These are phyloP conservation scores for Populus nigra DNA, from an alignment of 345 rosid genomes.

Conservation along the genomic window DNA sequence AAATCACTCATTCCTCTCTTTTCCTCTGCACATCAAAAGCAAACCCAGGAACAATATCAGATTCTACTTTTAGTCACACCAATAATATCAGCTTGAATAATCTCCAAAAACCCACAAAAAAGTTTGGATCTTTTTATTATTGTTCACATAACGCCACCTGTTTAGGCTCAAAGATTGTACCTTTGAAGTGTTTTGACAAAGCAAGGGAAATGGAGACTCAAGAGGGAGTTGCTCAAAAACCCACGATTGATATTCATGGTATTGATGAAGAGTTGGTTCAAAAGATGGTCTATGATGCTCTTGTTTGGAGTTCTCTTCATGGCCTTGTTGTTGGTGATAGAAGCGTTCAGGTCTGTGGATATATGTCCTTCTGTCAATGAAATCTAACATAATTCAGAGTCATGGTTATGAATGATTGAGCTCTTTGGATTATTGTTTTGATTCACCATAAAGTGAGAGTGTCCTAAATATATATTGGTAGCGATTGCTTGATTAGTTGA, in stretches of 20 bases:
- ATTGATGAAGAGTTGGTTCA: conserved; percentile 60
- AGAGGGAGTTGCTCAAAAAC: conserved; percentile 24
- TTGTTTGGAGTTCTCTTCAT: conserved; percentile 94
- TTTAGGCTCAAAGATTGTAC: conserved; percentile 15
- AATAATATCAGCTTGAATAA: not conserved
- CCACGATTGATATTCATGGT: conserved; percentile 45
- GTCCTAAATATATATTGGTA: not conserved
- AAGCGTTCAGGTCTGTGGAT: conserved; percentile 46
- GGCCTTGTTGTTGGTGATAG: conserved; percentile 93
- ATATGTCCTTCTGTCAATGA: not conserved
- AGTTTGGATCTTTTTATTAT: not conserved
- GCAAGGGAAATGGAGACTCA: conserved; percentile 41
- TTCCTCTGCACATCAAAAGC: not conserved
- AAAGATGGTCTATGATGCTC: conserved; percentile 78
- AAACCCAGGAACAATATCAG: not conserved
- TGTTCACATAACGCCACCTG: not conserved
- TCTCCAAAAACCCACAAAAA: conserved; percentile 1
- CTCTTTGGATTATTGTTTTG: not conserved
- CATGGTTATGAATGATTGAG: not conserved
- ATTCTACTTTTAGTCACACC: not conserved
- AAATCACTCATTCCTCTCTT: not conserved
- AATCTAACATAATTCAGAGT: not conserved
- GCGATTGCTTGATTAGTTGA: not conserved
- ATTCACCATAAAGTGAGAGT: not conserved
- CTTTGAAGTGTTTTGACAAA: conserved; percentile 41